Base-by-base conservation (phyloP, 768 basidiomycete species). In the Agrocybe chaxingu region DNA sequence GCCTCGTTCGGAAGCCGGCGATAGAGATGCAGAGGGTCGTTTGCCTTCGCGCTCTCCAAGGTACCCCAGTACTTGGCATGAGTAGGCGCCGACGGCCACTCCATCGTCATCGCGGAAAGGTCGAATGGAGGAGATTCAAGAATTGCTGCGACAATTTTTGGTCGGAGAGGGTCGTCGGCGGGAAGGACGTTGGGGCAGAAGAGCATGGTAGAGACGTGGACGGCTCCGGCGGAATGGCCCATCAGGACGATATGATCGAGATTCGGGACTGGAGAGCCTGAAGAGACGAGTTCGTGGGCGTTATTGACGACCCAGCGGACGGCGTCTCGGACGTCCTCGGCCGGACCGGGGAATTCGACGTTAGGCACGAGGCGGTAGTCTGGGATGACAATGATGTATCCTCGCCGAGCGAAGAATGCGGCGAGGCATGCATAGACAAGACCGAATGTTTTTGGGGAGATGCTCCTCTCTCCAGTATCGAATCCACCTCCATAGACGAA, bases 401-500 rank as follows among this genome's bases (percentile, higher is more conserved):
- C 85, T 11, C 64, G 71, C 7, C 70, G 69, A 0, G 85, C 80
- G 63, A 80, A 88, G 70, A 78, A 87, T 3, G 81, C 67, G 0
- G 79, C 85, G 7, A 87, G 56, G 51, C 75, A 77, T n/a, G 71
- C 70, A 58, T 85, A 86, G 8, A 63, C 70, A 42, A 85, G 72
- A 39, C 78, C 75, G 39, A 70, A 69, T 0, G 82, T 75, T 7
- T 73, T 65, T 1, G 74, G 68, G 9, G 65, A 60, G 37, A 78
- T 59, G 7, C 66, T 71, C n/a, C 81, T 76, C 0, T 70, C 67
- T 1, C 85, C 85, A 0, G 63, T 60, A 53, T 67, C 66, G 59
- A 84, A 85, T 2, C 85, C 83, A 1, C 86, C 86, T 1, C 86
- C 86, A 53, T 89, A 87, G 37, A 81, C 52, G 65, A 78, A 87